Evolutionary conservation across 2,329 filamentous ascomycete species (phyloP).

Genomic region (Colletotrichum euphorbiae): DNA sequence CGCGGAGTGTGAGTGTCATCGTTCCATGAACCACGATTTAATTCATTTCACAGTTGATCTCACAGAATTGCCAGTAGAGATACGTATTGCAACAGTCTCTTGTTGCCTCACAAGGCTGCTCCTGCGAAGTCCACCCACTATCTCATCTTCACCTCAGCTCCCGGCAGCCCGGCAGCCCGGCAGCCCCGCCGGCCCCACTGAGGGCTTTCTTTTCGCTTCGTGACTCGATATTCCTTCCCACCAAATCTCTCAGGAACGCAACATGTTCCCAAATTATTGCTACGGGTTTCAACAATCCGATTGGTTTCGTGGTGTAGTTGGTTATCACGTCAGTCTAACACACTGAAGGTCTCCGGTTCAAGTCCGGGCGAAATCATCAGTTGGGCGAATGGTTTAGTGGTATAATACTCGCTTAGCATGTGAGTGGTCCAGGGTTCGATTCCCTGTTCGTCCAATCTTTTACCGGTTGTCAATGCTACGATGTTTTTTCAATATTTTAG

Average conservation of each 20-base stretch:
- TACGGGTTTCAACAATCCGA: not conserved
- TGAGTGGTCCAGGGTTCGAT: constrained; percentile 38
- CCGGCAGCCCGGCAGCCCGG: constrained; percentile 5
- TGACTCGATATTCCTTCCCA: constrained; percentile 4
- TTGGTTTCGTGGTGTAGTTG: constrained; percentile 51
- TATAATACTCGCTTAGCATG: constrained; percentile 40
- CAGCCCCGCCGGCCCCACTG: not conserved
- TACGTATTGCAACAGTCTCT: too few species aligned
- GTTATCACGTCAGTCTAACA: constrained; percentile 63
- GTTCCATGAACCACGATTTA: not conserved
- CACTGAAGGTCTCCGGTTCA: constrained; percentile 40
- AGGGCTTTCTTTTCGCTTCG: constrained; percentile 19
- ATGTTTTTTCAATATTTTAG: constrained; percentile 44
- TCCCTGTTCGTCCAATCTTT: constrained; percentile 37
- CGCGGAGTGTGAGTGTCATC: not conserved
- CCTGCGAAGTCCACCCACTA: too few species aligned
- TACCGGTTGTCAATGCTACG: not conserved
- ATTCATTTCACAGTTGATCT: too few species aligned
- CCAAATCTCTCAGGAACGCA: not conserved
- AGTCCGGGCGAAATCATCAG: constrained; percentile 33
- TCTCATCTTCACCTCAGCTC: not conserved
- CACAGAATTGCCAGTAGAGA: too few species aligned
- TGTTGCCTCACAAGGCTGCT: too few species aligned
- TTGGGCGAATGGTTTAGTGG: constrained; percentile 39
- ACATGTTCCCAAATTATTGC: not conserved